These are phyloP conservation scores for Austroboletus festivus DNA, from an alignment of 768 basidiomycete genomes.

Conservation along the genomic window DNA sequence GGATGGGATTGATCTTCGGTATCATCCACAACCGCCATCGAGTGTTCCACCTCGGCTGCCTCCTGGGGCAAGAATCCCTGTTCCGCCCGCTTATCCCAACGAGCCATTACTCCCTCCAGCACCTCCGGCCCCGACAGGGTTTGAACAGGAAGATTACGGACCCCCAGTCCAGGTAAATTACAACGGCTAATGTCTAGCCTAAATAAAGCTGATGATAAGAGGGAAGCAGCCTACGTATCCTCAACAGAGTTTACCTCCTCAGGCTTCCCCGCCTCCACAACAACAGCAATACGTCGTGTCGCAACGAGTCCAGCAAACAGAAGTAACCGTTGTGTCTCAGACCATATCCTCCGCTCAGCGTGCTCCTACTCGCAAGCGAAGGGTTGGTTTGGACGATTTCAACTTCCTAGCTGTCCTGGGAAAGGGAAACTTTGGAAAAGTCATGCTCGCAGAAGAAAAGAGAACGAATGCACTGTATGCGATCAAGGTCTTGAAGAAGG, in stretches of 20 bases:
- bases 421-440: constrained; percentile 99
- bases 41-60: constrained; percentile 34
- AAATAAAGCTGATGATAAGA: constrained; percentile 4
- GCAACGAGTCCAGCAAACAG: constrained; percentile 32
- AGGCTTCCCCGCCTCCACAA: constrained; percentile 13
- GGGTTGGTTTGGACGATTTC: constrained; percentile 97
- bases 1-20: constrained; percentile 41
- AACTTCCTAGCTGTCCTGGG: constrained; percentile 98
- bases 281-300: constrained; percentile 26
- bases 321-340: constrained; percentile 23
- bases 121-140: constrained; percentile 16
- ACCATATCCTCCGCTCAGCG: constrained; percentile 39
- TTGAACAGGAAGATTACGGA: constrained; percentile 30
- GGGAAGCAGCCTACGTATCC: constrained; percentile 21
- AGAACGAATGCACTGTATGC: constrained; percentile 83
- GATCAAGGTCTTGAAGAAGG: constrained; percentile 99
- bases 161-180: constrained; percentile 23
- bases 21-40: constrained; percentile 36
- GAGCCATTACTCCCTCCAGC: constrained; percentile 30
- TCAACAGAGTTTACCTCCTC: constrained; percentile 19
- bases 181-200: not conserved
- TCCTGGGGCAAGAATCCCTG: constrained; percentile 38
- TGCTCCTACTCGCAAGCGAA: constrained; percentile 58
- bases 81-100: constrained; percentile 34
- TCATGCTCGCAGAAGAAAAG: constrained; percentile 99